Conservation (phyloP, 2,329 filamentous ascomycete species). For the Colletotrichum noveboracense region DNA sequence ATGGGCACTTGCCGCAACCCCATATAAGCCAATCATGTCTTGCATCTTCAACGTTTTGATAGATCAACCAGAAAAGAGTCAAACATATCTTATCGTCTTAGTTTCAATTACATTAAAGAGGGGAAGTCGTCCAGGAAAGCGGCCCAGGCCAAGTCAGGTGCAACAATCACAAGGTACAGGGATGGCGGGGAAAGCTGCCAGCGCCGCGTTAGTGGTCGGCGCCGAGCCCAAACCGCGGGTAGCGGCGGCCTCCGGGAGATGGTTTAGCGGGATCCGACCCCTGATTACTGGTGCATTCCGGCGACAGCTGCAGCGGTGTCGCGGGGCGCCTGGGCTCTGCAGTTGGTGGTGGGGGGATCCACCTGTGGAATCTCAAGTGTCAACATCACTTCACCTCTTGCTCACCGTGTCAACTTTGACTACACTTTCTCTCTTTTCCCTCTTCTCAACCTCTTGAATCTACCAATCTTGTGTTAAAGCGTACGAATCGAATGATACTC, state of each 20-base stretch:
- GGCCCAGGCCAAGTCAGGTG: neutral
- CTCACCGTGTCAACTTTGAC: neutral
- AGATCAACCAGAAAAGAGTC: neutral
- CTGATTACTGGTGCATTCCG: constrained; percentile 13
- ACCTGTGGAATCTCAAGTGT: constrained; percentile 6
- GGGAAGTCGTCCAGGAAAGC: neutral
- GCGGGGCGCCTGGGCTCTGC: neutral
- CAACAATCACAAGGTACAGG: neutral
- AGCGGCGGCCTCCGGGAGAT: constrained; percentile 20
- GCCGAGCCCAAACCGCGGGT: neutral
- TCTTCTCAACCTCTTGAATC: neutral
- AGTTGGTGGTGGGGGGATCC: neutral
- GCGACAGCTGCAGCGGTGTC: neutral
- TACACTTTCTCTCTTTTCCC: neutral
- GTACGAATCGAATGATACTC: neutral
- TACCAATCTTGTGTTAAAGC: neutral
- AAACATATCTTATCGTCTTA: neutral
- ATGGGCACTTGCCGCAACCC: neutral
- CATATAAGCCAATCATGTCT: neutral
- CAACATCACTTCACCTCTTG: constrained; percentile 7
- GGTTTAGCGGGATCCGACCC: neutral
- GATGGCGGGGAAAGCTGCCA: neutral
- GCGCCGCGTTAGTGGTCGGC: neutral
- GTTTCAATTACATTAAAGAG: neutral
- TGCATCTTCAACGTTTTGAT: neutral